phyloP scores from a whole-genome alignment of 2,329 filamentous ascomycete genomes.

The Stachybotrys elegans region DNA sequence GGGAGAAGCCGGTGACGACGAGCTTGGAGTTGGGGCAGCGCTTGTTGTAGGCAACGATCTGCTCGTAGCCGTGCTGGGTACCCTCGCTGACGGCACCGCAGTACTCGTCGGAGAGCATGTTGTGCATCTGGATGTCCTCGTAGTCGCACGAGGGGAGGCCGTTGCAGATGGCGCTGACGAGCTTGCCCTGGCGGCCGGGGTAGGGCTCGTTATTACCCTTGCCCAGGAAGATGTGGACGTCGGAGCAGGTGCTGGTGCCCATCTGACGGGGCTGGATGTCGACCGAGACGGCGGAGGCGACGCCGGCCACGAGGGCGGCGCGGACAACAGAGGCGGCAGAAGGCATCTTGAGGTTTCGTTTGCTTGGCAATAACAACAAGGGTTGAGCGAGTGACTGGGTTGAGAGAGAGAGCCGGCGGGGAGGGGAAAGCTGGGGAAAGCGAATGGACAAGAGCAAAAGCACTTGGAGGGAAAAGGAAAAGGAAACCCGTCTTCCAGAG shows the following conservation, averaged over 20 bases:
- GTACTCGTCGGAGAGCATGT: slow-evolving; percentile 23
- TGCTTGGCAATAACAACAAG: too few species aligned
- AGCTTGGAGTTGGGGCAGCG: slow-evolving; percentile 34
- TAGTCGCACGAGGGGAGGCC: slow-evolving; percentile 22
- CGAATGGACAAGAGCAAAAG: too few species aligned
- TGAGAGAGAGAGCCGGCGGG: too few species aligned
- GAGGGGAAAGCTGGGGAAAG: too few species aligned
- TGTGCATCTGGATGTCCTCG: slow-evolving; percentile 26
- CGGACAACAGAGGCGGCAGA: not conserved
- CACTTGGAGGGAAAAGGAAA: too few species aligned
- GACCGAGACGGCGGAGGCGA: not conserved
- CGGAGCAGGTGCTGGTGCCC: not conserved
- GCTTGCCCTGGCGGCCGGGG: slow-evolving; percentile 21
- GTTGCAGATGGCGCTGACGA: slow-evolving; percentile 20
- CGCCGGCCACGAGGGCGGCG: not conserved
- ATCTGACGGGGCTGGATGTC: not conserved
- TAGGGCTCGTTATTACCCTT: slow-evolving; percentile 24
- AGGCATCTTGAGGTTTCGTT: too few species aligned
- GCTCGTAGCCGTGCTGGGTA: slow-evolving; percentile 24
- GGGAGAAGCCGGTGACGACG: slow-evolving; percentile 35
- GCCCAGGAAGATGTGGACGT: slow-evolving; percentile 24
- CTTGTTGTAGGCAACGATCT: slow-evolving; percentile 34
- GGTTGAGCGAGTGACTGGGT: too few species aligned
- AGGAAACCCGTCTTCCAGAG: too few species aligned
- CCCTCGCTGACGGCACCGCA: slow-evolving; percentile 32